These are phyloP conservation scores for Plasmodium gonderi DNA, from an alignment of 169 alveolate species.

Conservation along the genomic window DNA sequence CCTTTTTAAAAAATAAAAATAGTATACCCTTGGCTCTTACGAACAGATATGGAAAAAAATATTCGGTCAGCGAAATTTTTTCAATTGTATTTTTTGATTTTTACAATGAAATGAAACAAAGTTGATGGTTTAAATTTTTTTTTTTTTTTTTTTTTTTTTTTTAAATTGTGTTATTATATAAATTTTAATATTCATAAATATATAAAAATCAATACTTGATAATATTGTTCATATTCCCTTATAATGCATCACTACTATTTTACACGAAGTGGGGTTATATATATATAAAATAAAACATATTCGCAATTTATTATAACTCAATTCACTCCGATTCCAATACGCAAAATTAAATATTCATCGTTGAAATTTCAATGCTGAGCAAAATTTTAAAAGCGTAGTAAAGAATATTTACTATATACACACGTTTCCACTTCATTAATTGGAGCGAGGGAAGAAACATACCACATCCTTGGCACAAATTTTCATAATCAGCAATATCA, in stretches of 20 bases:
- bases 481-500: background rate
- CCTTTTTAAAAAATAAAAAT: background rate
- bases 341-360: too few relatives aligned
- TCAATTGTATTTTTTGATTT: background rate
- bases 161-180: background rate
- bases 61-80: background rate
- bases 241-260: too few relatives aligned
- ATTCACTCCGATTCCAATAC: too few relatives aligned
- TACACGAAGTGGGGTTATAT: too few relatives aligned
- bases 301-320: too few relatives aligned
- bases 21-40: background rate
- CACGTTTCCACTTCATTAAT: background rate
- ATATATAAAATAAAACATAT: too few relatives aligned
- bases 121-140: background rate
- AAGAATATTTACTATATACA: too few relatives aligned
- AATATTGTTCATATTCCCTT: too few relatives aligned
- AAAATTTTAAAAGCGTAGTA: too few relatives aligned
- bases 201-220: too few relatives aligned
- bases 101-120: background rate
- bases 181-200: too few relatives aligned
- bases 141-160: background rate
- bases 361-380: too few relatives aligned
- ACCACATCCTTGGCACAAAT: background rate
- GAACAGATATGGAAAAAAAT: background rate
- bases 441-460: background rate